Evolutionary conservation across 83 land plant genomes (phyloP).

Genomic region (Isoetes engelmannii): DNA sequence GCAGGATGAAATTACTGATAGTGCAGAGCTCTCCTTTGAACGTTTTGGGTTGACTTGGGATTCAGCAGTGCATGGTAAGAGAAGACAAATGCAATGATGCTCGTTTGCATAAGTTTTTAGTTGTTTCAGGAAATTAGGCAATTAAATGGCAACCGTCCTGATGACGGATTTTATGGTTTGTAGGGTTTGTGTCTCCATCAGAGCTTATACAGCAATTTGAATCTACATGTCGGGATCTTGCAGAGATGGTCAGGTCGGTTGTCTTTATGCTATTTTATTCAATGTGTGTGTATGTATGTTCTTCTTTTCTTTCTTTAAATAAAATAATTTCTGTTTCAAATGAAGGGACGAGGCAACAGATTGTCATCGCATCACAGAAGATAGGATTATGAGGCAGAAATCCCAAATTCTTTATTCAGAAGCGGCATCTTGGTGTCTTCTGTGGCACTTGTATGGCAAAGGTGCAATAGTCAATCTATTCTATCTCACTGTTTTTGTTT

Average conservation of each 20-base stretch:
- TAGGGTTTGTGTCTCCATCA: slow-evolving; percentile 59
- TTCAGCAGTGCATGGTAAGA: slow-evolving; percentile 22
- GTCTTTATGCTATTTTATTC: background rate
- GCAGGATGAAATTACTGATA: slow-evolving; percentile 12
- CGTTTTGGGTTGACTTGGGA: slow-evolving; percentile 27
- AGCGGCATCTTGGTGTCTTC: slow-evolving; percentile 94
- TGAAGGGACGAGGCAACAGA: slow-evolving; percentile 63
- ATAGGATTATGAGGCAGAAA: slow-evolving; percentile 83
- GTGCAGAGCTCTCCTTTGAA: slow-evolving; percentile 32
- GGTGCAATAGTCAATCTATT: slow-evolving; percentile 20
- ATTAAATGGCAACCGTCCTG: background rate
- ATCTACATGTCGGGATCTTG: slow-evolving; percentile 57
- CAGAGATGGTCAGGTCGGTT: slow-evolving; percentile 56
- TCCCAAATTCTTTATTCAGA: slow-evolving; percentile 80
- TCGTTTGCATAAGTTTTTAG: background rate
- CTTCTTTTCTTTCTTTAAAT: background rate
- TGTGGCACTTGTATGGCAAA: slow-evolving; percentile 95
- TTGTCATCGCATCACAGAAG: slow-evolving; percentile 68
- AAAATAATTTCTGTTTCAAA: too few species aligned
- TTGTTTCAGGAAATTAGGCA: background rate
- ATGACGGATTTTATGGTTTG: slow-evolving; percentile 5
- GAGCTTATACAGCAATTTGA: slow-evolving; percentile 75
- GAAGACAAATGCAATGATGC: background rate
- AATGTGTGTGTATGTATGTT: background rate
- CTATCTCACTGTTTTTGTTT: background rate